Conservation (phyloP, 371 early-diverging fungal genomes). For the Mortierella sp. region DNA sequence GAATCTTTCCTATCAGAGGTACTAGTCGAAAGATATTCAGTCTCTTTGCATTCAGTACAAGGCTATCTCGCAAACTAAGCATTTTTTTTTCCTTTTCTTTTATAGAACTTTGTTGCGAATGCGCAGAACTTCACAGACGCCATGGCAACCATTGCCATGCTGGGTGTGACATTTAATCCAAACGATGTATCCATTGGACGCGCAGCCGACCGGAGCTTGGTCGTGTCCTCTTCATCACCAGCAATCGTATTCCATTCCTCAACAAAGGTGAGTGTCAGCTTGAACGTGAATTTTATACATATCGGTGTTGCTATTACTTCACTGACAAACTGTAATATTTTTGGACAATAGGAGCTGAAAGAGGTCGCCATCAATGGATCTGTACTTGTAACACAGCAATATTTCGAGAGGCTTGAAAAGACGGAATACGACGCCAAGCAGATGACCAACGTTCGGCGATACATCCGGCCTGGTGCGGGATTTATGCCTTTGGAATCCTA, state of each 20-base stretch:
- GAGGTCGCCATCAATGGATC: conserved; percentile 31
- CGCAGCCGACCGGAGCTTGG: conserved; percentile 31
- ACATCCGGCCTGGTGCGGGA: conserved; percentile 23
- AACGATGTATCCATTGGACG: conserved; percentile 38
- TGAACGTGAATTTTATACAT: background rate
- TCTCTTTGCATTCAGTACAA: background rate
- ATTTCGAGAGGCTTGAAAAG: conserved; percentile 22
- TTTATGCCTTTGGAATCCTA: conserved; percentile 35
- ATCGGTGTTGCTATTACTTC: background rate
- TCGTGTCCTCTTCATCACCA: conserved; percentile 52
- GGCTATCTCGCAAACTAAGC: background rate
- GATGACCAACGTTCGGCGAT: conserved; percentile 25
- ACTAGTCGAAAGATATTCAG: background rate
- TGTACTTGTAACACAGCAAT: conserved; percentile 40
- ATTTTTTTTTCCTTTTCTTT: background rate
- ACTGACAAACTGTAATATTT: background rate
- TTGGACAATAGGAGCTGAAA: conserved; percentile 16
- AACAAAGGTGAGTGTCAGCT: conserved; percentile 21
- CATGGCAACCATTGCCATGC: conserved; percentile 60
- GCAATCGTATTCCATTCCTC: conserved; percentile 63
- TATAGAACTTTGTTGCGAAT: conserved; percentile 62
- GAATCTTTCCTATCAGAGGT: conserved; percentile 60
- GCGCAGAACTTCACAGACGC: conserved; percentile 54
- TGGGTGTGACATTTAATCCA: conserved; percentile 60
- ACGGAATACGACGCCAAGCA: conserved; percentile 30